Conservation (phyloP, 129 eudicot species). For the Tagetes erecta region DNA sequence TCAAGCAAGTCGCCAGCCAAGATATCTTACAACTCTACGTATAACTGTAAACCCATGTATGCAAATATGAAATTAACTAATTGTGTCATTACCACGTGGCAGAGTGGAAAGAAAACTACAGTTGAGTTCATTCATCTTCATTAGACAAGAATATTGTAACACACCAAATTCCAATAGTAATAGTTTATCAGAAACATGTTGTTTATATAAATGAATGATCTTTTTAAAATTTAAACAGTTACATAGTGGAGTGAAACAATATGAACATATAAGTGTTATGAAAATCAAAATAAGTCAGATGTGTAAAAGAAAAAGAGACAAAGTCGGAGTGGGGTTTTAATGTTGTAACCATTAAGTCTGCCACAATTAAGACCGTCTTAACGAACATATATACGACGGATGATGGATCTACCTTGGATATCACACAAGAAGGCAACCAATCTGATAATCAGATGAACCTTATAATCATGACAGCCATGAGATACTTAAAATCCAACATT, state of each 20-base stretch:
- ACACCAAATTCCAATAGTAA: neutral
- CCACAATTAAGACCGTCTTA: neutral
- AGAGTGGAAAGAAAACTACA: neutral
- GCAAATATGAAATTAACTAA: neutral
- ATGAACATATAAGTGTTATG: neutral
- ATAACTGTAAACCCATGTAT: neutral
- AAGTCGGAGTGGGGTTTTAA: neutral
- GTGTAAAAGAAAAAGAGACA: neutral
- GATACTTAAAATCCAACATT: neutral
- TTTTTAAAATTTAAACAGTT: neutral
- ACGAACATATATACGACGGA: neutral
- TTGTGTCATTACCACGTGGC: neutral
- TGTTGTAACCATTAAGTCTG: neutral
- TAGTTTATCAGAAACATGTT: neutral
- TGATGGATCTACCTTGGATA: neutral
- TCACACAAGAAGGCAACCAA: neutral
- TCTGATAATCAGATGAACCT: neutral
- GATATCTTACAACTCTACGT: neutral
- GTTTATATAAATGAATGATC: neutral
- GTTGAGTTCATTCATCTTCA: constrained; percentile 1
- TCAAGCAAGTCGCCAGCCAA: neutral
- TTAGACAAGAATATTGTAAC: neutral
- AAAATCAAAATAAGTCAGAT: neutral
- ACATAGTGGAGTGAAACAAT: neutral
- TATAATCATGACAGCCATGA: neutral